A percentile compares a stretch with the other conserved stretches of the same genome.
phyloP scores from a whole-genome alignment of 345 rosid species.

The Populus davidiana region DNA sequence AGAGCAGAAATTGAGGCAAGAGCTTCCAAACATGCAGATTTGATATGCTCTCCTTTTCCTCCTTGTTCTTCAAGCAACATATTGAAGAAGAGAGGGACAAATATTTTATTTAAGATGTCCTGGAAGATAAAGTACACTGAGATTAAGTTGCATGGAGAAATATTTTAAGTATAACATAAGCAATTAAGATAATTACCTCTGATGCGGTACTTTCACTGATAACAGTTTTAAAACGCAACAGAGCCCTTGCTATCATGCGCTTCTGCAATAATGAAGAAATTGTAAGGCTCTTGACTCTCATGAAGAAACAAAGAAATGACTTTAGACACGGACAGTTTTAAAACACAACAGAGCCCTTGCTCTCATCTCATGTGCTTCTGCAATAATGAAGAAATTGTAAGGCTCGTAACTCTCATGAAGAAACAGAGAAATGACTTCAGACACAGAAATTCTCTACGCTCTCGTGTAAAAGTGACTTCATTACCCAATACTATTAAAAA shows the following conservation, averaged over 20 bases:
- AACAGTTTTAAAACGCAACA: slow-evolving; percentile 55
- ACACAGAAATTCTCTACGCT: not conserved
- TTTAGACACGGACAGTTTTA: slow-evolving; percentile 23
- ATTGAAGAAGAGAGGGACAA: slow-evolving; percentile 74
- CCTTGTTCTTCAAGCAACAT: slow-evolving; percentile 76
- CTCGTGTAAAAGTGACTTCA: not conserved
- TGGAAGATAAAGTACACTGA: slow-evolving; percentile 29
- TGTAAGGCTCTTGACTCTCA: not conserved
- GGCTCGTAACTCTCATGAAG: not conserved
- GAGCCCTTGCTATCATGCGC: slow-evolving; percentile 74
- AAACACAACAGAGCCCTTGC: slow-evolving; percentile 70
- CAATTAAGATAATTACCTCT: slow-evolving; percentile 39
- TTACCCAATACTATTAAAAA: not conserved
- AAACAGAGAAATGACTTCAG: not conserved
- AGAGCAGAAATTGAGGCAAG: slow-evolving; percentile 67
- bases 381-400: slow-evolving; percentile 15
- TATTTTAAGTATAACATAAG: not conserved
- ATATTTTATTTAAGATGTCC: slow-evolving; percentile 69
- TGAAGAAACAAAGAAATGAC: no score
- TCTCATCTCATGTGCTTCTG: slow-evolving; percentile 83
- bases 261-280: slow-evolving; percentile 45
- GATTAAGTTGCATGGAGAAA: slow-evolving; percentile 12
- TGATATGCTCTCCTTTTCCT: slow-evolving; percentile 62
- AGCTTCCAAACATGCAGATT: slow-evolving; percentile 66
- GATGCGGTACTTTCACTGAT: slow-evolving; percentile 44